These are phyloP conservation scores for Canavalia ensiformis DNA, from an alignment of 306 rosid genomes.

Conservation along the genomic window DNA sequence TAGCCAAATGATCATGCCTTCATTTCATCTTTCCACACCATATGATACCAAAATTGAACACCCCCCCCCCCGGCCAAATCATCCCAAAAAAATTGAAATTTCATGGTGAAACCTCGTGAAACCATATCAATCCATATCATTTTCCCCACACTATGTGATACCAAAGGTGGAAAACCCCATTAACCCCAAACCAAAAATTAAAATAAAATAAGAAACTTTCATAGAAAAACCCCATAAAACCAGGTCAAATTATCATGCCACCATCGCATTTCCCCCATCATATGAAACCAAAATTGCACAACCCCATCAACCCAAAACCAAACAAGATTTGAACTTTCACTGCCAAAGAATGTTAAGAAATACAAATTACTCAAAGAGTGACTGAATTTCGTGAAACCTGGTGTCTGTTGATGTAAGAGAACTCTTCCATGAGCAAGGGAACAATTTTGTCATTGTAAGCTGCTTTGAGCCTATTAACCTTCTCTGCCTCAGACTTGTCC, in stretches of 20 bases:
- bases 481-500: slow-evolving; percentile 85
- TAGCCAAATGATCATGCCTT: slow-evolving; percentile 1
- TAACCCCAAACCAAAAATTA: slow-evolving; percentile 11
- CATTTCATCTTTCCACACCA: neutral
- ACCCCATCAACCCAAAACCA: slow-evolving; percentile 9
- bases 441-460: slow-evolving; percentile 73
- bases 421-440: slow-evolving; percentile 90
- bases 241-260: neutral
- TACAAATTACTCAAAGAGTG: neutral
- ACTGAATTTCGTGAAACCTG: slow-evolving; percentile 56
- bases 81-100: neutral
- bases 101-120: slow-evolving; percentile 24
- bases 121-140: neutral
- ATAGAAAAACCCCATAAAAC: neutral
- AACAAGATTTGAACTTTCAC: slow-evolving; percentile 4
- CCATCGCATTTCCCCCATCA: neutral
- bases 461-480: slow-evolving; percentile 65
- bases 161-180: slow-evolving; percentile 16
- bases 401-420: slow-evolving; percentile 75
- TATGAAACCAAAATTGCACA: neutral
- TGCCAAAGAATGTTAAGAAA: neutral
- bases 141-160: slow-evolving; percentile 19
- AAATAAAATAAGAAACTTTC: neutral
- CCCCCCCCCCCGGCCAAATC: neutral
- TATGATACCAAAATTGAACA: neutral